These are phyloP conservation scores for Posidonia australis DNA, from an alignment of 106 monocot genomes.

Conservation along the genomic window DNA sequence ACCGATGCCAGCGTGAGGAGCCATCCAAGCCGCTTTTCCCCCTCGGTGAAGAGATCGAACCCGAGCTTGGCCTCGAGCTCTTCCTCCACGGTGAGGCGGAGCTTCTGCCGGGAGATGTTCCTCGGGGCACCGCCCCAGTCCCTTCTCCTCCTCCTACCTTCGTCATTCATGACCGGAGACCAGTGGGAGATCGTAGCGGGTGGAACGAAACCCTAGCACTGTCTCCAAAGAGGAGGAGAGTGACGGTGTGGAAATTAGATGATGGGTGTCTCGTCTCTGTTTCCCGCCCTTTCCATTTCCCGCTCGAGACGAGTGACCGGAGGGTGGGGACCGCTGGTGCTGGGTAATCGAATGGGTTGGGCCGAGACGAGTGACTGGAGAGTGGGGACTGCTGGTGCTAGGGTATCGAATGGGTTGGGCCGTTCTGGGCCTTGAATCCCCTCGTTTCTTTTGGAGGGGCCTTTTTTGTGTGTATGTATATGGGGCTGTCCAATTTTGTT, in stretches of 20 bases:
- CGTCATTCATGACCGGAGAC: slow-evolving; percentile 26
- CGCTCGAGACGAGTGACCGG: not conserved
- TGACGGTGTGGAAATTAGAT: not conserved
- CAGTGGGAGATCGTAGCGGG: not conserved
- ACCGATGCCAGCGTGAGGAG: slow-evolving; percentile 77
- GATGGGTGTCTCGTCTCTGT: not conserved
- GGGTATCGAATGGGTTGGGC: too few relatives aligned
- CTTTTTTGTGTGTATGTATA: too few relatives aligned
- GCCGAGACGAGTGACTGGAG: too few relatives aligned
- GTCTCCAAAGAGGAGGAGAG: not conserved
- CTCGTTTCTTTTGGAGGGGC: too few relatives aligned
- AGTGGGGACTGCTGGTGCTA: too few relatives aligned
- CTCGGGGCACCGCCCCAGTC: slow-evolving; percentile 22
- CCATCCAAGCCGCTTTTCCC: slow-evolving; percentile 92
- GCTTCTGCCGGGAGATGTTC: slow-evolving; percentile 50
- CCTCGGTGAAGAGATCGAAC: slow-evolving; percentile 68
- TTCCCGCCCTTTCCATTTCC: slow-evolving; percentile 5
- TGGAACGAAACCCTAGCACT: not conserved
- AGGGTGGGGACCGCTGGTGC: too few relatives aligned
- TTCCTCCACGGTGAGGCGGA: slow-evolving; percentile 66
- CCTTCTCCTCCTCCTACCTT: slow-evolving; percentile 34
- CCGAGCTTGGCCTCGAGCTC: slow-evolving; percentile 76
- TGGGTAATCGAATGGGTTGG: too few relatives aligned
- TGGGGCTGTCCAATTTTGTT: too few relatives aligned
- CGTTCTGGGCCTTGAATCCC: too few relatives aligned